These are phyloP conservation scores for Epichloe gansuensis DNA, from an alignment of 2,329 filamentous ascomycete species.

Conservation along the genomic window DNA sequence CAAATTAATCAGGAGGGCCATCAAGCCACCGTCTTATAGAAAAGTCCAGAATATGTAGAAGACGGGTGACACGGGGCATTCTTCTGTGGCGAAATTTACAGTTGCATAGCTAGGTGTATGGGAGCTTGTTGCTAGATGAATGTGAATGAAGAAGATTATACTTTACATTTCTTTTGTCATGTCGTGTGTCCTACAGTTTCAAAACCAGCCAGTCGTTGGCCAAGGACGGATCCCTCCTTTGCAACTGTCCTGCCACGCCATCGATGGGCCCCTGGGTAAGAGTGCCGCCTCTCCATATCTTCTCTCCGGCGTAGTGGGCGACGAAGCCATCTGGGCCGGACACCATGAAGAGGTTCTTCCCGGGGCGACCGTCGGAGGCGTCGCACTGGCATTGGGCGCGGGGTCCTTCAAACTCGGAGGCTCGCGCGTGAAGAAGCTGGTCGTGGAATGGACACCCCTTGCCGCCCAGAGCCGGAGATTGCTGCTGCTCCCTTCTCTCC, in stretches of 20 bases:
- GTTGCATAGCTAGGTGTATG: neutral
- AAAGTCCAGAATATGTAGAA: conserved; percentile 67
- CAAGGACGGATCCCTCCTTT: conserved; percentile 28
- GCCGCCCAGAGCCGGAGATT: neutral
- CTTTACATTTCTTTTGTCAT: neutral
- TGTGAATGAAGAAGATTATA: neutral
- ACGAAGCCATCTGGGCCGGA: conserved; percentile 91
- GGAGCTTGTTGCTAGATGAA: neutral
- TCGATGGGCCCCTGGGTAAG: conserved; percentile 65
- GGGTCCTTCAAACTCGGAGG: conserved; percentile 20
- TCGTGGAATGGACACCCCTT: conserved; percentile 19
- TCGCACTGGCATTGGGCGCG: conserved; percentile 16
- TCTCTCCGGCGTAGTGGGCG: conserved; percentile 64
- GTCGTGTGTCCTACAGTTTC: conserved; percentile 29
- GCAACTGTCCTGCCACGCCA: conserved; percentile 53
- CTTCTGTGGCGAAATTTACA: neutral
- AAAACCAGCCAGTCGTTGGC: conserved; percentile 38
- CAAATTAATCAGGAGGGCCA: conserved; percentile 71
- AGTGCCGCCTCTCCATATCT: conserved; percentile 58
- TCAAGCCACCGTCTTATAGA: conserved; percentile 87
- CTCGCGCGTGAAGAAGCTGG: conserved; percentile 16
- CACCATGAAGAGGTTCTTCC: conserved; percentile 62
- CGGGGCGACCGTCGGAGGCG: conserved; percentile 15
- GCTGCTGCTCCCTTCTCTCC: neutral
- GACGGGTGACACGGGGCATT: conserved; percentile 3